Evolutionary conservation across 129 eudicot species (phyloP), one percentile per base, ranked within the genome.

Genomic region (Saussurea involucrata): DNA sequence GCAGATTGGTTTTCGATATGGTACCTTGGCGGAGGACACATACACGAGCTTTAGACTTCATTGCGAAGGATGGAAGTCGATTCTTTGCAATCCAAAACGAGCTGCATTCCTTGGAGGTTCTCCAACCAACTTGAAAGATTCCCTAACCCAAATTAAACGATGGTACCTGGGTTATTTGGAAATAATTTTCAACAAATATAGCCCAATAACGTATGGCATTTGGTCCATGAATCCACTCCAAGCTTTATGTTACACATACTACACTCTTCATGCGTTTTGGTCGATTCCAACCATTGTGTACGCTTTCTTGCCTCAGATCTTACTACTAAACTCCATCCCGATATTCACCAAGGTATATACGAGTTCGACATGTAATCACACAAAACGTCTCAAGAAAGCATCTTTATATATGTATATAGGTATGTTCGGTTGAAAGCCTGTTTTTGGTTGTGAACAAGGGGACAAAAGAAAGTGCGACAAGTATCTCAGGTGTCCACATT

Each of bases 1-100:
- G 72, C 75, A 90, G 92, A 68, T 83, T 63, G 96, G 96, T 25
- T 83, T 87, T 72, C 82, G 90, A 24, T 91, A 91, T 67, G 96
- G 96, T 3, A 77, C 90, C 13, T 63, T 86, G 84, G 76, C 83
- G 0, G 92, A 88, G 78, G 92, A 88, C 40, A 76, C 22, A 0
- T 79, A 49, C 73, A 85, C 89, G 0, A 64, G 92, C 63, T 83
- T 72, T 71, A 78, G 77, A 20, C 27, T 88, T n/a, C 89, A 88
- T 18, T 82, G 87, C 49, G 79, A 82, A 63, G 92, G 92, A 69
- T 85, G 89, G 92, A 85, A 49, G 63, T 76, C 85, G 9, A 34
- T 80, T 32, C 67, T 82, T 8, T 85, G 92, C 77, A 49, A 76
- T 73, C 92, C 92, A 6, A 37, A 73, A 25, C 80, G 82, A 44